Conservation (phyloP, 768 basidiomycete genomes). For the Pilatotrama ljubarskyi region DNA sequence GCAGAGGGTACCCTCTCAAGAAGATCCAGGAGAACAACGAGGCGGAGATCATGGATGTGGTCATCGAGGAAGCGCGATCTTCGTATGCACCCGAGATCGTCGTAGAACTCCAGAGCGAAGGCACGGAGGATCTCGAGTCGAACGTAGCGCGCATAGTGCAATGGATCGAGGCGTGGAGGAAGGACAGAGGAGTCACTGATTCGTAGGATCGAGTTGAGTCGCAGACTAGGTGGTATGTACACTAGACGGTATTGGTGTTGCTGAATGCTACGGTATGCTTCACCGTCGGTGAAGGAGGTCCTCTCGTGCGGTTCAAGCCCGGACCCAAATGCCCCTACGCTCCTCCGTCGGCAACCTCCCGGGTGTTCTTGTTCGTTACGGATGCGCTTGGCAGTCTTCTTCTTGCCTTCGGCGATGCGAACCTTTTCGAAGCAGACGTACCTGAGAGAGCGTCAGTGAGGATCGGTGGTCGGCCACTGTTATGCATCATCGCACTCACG, state of each 20-base stretch:
- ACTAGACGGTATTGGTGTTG: not conserved
- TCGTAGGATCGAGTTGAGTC: not conserved
- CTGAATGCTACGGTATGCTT: not conserved
- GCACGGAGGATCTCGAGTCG: constrained; percentile 74
- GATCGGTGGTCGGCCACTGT: no score
- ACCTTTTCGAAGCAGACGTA: constrained; percentile 52
- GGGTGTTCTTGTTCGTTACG: constrained; percentile 36
- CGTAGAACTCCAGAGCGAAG: constrained; percentile 79
- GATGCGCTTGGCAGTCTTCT: constrained; percentile 42
- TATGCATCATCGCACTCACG: constrained; percentile 37
- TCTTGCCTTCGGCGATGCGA: constrained; percentile 47
- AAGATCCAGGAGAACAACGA: constrained; percentile 99
- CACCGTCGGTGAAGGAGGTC: not conserved
- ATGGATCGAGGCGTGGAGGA: constrained; percentile 83
- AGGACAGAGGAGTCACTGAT: constrained; percentile 24
- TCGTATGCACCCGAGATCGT: constrained; percentile 87
- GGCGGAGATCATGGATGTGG: constrained; percentile 96
- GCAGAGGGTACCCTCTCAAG: constrained; percentile 80
- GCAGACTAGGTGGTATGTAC: not conserved
- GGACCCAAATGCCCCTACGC: constrained; percentile 21
- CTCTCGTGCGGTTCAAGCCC: not conserved
- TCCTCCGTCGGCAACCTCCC: constrained; percentile 17
- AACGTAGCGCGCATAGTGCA: constrained; percentile 86
- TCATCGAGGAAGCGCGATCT: constrained; percentile 83
- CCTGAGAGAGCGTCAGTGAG: constrained; percentile 23